Conservation (phyloP, 805 yeast genomes). For the Lipomyces yamadae region DNA sequence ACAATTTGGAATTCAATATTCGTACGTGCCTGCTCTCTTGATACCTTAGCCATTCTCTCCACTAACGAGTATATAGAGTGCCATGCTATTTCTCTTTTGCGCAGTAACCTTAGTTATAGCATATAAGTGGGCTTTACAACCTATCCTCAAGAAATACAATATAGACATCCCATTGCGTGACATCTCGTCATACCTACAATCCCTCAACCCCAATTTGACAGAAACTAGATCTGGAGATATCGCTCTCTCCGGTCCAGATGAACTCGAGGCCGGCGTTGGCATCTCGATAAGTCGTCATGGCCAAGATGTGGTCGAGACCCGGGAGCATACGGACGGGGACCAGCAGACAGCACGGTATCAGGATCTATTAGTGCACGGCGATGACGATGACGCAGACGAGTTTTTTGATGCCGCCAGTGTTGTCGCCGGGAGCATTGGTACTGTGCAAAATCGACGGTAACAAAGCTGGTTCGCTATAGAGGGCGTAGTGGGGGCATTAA, state of each 20-base stretch:
- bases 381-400: slow-evolving; percentile 15
- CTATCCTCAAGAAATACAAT: slow-evolving; percentile 31
- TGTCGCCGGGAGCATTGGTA: neutral
- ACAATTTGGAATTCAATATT: neutral
- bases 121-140: slow-evolving; percentile 35
- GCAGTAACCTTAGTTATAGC: slow-evolving; percentile 15
- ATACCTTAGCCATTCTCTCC: neutral
- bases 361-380: slow-evolving; percentile 2
- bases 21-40: neutral
- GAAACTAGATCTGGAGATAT: neutral
- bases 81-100: slow-evolving; percentile 16
- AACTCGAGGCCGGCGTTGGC: slow-evolving; percentile 28
- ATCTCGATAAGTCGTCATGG: slow-evolving; percentile 17
- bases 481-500: neutral
- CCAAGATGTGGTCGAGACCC: slow-evolving; percentile 22
- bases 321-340: slow-evolving; percentile 25
- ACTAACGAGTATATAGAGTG: neutral
- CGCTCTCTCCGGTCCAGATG: slow-evolving; percentile 6
- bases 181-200: slow-evolving; percentile 21
- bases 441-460: neutral
- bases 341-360: neutral
- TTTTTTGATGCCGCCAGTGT: slow-evolving; percentile 14
- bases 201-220: slow-evolving; percentile 3
- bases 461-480: neutral
- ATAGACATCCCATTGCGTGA: slow-evolving; percentile 32